Conservation (phyloP, 805 yeast genomes). For the Monosporozyma aerobia region DNA sequence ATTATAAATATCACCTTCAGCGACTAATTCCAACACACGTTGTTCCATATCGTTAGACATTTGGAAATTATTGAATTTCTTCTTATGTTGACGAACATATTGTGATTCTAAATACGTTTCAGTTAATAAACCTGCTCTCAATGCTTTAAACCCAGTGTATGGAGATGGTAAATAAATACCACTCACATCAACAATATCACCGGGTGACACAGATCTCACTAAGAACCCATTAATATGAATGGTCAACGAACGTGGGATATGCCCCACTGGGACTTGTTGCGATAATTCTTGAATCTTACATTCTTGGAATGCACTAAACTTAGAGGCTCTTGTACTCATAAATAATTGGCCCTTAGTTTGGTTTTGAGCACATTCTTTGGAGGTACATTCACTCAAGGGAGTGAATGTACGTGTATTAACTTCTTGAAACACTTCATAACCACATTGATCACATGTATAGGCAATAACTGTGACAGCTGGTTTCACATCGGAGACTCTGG, state of each 20-base stretch:
- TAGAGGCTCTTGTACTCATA: slow-evolving; percentile 92
- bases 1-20: slow-evolving; percentile 65
- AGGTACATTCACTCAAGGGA: slow-evolving; percentile 83
- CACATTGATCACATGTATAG: slow-evolving; percentile 96
- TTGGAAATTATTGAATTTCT: slow-evolving; percentile 63
- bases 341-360: slow-evolving; percentile 80
- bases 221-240: slow-evolving; percentile 88
- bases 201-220: slow-evolving; percentile 82
- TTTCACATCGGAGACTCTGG: slow-evolving; percentile 92
- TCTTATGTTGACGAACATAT: slow-evolving; percentile 75
- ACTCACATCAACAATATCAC: slow-evolving; percentile 86
- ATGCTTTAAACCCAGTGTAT: slow-evolving; percentile 88
- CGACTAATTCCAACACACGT: slow-evolving; percentile 46
- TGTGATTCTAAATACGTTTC: slow-evolving; percentile 92
- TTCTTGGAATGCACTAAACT: slow-evolving; percentile 91
- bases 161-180: slow-evolving; percentile 93
- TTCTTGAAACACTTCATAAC: slow-evolving; percentile 93
- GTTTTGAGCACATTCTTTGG: slow-evolving; percentile 68
- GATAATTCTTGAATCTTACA: slow-evolving; percentile 91
- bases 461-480: slow-evolving; percentile 89
- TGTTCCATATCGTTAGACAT: slow-evolving; percentile 47
- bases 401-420: slow-evolving; percentile 74
- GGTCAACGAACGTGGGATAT: slow-evolving; percentile 81
- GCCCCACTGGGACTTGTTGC: slow-evolving; percentile 95
- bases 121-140: slow-evolving; percentile 85